Base-by-base conservation (phyloP, 805 yeast species). In the Ogataea henricii region DNA sequence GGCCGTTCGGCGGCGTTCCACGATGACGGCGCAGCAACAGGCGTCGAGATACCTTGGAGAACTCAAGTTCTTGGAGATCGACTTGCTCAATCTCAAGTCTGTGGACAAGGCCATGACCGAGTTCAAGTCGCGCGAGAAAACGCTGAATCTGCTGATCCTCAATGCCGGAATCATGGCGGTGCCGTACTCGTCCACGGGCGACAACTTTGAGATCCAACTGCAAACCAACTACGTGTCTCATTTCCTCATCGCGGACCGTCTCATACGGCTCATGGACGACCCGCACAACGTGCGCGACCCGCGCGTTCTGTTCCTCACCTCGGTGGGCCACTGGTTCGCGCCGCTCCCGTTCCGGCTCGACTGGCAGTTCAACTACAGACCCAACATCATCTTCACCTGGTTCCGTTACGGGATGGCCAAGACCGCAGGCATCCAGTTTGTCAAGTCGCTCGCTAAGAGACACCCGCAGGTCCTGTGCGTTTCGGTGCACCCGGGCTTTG, bases 101-200 rank as follows among this genome's bases (percentile, higher is more conserved):
- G 81, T 79, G 12, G 77, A 74, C 29, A 57, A 57, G 30, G 86
- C 89, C 0, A 79, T 78, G 10, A 57, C 62, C 7, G 67, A 67
- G 27, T 74, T 85, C 49, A 66, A 66, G 35, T 63, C 64, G 13
- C 54, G 67, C 44, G 92, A 85, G 54, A 61, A 65, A 22, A 52
- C 68, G 16, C 62, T 89, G 25, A 82, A 87, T 62, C 65, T 88
- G 18, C 70, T 89, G 27, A 74, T 89, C 38, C 81, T 87, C 56
- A 89, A 88, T 64, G 91, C 96, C 1, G 94, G 95, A 2, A 80
- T 85, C 4, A 83, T 86, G 82, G 90, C 86, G 13, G 71, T 83
- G n/a, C 92, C 95, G 0, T 82, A 71, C 62, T 70, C 77, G 17
- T 55, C 72, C 26, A 86, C 96, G 0, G 48, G 38, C 13, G 74